Percentiles rank a stretch among this genome's conserved stretches.
phyloP scores from a whole-genome alignment of 768 basidiomycete species.

The Tricholoma hemisulphureum region DNA sequence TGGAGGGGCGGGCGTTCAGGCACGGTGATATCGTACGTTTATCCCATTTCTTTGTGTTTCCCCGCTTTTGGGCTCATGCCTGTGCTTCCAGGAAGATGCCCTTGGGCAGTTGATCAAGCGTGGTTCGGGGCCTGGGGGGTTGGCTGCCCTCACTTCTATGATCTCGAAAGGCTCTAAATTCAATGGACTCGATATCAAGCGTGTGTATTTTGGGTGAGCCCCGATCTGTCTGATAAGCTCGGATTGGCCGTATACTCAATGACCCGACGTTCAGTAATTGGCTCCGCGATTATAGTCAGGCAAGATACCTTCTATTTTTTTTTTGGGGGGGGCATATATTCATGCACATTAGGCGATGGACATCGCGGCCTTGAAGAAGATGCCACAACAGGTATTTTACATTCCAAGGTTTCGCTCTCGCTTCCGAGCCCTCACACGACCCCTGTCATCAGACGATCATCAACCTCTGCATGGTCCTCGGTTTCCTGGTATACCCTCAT shows the following conservation, averaged over 20 bases:
- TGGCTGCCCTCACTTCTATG: slow-evolving; percentile 57
- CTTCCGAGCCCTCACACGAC: slow-evolving; percentile 3
- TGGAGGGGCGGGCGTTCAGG: slow-evolving; percentile 82
- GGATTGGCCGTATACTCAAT: slow-evolving; percentile 1
- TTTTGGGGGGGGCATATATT: slow-evolving; percentile 1
- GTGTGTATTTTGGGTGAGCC: slow-evolving; percentile 76
- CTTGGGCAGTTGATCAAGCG: slow-evolving; percentile 61
- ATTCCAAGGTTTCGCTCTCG: neutral
- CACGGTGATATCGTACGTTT: slow-evolving; percentile 82
- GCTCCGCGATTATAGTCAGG: slow-evolving; percentile 87
- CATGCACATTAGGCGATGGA: slow-evolving; percentile 61
- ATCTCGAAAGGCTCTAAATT: slow-evolving; percentile 70
- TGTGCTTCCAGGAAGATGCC: slow-evolving; percentile 76
- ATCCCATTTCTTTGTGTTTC: slow-evolving; percentile 3
- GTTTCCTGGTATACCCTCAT: slow-evolving; percentile 65
- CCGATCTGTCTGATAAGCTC: neutral
- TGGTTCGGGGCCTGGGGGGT: slow-evolving; percentile 39
- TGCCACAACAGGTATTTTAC: slow-evolving; percentile 61
- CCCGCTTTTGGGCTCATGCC: neutral
- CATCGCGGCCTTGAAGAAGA: slow-evolving; percentile 73
- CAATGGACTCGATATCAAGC: slow-evolving; percentile 75
- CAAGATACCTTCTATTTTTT: slow-evolving; percentile 10
- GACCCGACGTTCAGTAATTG: slow-evolving; percentile 55
- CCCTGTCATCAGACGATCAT: slow-evolving; percentile 72
- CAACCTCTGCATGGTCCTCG: slow-evolving; percentile 86